Evolutionary conservation across 352 stramenopile species (phyloP), one percentile per base, ranked within the genome.

Genomic region (Globisporangium recalcitrans): DNA sequence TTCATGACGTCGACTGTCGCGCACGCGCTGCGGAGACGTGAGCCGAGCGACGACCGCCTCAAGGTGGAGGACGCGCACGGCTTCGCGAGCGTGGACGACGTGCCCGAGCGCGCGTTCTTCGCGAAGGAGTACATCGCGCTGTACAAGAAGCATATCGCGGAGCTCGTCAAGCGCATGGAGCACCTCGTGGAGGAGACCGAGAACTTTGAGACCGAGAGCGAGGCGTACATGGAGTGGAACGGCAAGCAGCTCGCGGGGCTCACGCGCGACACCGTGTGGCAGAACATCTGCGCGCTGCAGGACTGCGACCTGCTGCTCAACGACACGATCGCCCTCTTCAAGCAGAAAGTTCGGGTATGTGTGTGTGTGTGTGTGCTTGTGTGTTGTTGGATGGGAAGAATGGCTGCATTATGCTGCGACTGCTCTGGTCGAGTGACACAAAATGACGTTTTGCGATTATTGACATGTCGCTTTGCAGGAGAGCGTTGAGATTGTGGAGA

Each of bases 161-260:
- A 88, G 65, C 70, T 91, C 5, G 68, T 85, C 48, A 70, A 68
- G 49, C 70, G 69, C 64, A 77, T 90, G 75, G 71, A 84, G 63
- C 70, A 74, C 31, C 63, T 91, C 32, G 47, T 90, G 27, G 68
- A 86, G 8, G 73, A 88, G 24, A 70, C 85, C n/a, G 75, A 88
- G 46, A 75, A 74, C 31, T 58, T 89, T 24, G 77, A 89, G 59
- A 64, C 60, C 26, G 78, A 90, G 62, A 69, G 63, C 48, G 65
- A 82, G 47, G 58, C 68, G 21, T 52, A 19, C 11, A 51, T 73
- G 11, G 74, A 82, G 56, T 68, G 54, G 54, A 60, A 84, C 60
- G 75, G 71, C 14, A 62, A 72, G 38, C 64, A 78, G 19, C 65
- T 88, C 52, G 64, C 71, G 14, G 52, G 63, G 24, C 65, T 88